Conservation (phyloP, 1,284 basidiomycete species). For the Papiliotrema terrestris region DNA sequence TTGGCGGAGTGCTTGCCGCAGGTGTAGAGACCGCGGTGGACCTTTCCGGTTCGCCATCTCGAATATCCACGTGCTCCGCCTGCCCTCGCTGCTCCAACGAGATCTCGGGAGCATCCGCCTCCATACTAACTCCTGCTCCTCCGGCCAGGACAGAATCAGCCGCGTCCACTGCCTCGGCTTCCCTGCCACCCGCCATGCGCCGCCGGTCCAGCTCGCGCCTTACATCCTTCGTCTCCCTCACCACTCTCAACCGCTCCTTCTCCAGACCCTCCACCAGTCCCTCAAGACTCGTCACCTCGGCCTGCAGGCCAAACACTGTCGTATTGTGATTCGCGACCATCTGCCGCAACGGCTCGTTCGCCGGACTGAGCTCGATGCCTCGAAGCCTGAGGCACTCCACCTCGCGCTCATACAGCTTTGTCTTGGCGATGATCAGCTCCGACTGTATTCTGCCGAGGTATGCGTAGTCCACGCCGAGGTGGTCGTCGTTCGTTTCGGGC, state of each 20-base stretch:
- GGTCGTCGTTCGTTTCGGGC: background rate
- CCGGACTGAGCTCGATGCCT: background rate
- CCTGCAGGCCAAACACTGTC: conserved; percentile 6
- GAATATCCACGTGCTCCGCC: background rate
- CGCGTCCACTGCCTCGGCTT: background rate
- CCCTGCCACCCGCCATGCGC: conserved; percentile 19
- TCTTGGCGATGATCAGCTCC: conserved; percentile 24
- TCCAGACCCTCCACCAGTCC: conserved; percentile 24
- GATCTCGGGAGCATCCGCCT: too few species aligned
- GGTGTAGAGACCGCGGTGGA: background rate
- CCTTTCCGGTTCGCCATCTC: conserved; percentile 1
- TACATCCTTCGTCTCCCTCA: conserved; percentile 21
- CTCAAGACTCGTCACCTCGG: conserved; percentile 31
- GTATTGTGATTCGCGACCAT: background rate
- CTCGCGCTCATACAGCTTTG: conserved; percentile 20
- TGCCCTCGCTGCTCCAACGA: background rate
- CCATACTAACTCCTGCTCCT: too few species aligned
- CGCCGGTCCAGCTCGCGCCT: conserved; percentile 28
- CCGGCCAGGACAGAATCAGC: too few species aligned
- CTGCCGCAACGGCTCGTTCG: background rate
- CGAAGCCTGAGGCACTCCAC: conserved; percentile 14
- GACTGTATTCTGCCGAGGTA: conserved; percentile 25
- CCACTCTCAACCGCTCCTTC: conserved; percentile 26
- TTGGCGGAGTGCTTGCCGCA: background rate
- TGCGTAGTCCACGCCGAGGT: conserved; percentile 24